phyloP scores from a whole-genome alignment of 176 grass and related monocot genomes.

The Eragrostis curvula region DNA sequence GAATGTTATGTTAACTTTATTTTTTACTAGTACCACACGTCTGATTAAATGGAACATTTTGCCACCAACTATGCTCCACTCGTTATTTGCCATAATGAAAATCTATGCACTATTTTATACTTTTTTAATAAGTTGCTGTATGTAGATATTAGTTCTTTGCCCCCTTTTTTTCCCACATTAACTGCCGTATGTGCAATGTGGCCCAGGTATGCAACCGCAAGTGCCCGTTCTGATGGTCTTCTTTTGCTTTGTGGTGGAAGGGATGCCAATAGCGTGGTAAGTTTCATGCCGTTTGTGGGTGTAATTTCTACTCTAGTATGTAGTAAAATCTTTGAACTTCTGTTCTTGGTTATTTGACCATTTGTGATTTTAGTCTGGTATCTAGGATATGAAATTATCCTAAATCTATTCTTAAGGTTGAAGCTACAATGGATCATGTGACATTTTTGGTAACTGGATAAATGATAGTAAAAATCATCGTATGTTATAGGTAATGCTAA shows the following conservation, averaged over 20 bases:
- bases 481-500: neutral
- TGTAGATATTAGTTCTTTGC: constrained; percentile 1
- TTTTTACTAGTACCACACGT: constrained; percentile 5
- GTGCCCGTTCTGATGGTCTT: constrained; percentile 95
- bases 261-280: constrained; percentile 97
- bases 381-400: constrained; percentile 14
- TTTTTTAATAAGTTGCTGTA: constrained; percentile 21
- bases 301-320: constrained; percentile 5
- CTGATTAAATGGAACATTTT: constrained; percentile 24
- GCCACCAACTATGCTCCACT: neutral
- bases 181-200: constrained; percentile 40
- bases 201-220: constrained; percentile 94
- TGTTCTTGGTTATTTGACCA: constrained; percentile 12
- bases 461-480: constrained; percentile 2
- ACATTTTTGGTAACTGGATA: neutral
- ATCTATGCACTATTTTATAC: neutral
- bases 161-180: constrained; percentile 6
- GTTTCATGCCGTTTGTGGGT: constrained; percentile 35
- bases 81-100: constrained; percentile 25
- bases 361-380: constrained; percentile 10
- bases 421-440: constrained; percentile 21
- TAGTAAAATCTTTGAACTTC: constrained; percentile 1
- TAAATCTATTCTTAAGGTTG: constrained; percentile 5
- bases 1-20: constrained; percentile 23
- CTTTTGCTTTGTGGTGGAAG: constrained; percentile 97